Evolutionary conservation across 2,329 filamentous ascomycete species (phyloP), one percentile per base, ranked within the genome.

Genomic region (Neofusicoccum laricinum): DNA sequence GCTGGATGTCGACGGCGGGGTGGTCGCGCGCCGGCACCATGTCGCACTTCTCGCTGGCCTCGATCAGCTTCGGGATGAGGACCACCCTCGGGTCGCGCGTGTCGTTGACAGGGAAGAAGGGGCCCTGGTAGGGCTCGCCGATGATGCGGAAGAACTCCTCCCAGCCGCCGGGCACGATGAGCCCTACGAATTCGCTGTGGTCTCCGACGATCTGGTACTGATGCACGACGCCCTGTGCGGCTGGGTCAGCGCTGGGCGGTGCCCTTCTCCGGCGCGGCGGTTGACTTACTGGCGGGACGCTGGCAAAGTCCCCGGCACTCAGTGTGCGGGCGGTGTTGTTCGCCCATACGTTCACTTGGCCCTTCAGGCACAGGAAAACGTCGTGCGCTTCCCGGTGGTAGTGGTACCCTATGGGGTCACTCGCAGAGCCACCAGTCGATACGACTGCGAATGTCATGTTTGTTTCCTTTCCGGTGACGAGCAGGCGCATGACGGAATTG

Each of bases 101-200:
- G 68, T 87, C 84, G 36, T 75, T 71, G 57, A 84, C 80, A 1
- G 84, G 84, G 15, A 84, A 78, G n/a, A 86, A 67, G 0, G 81
- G 67, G 0, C 84, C 84, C 2, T 74, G 67, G 64, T 82, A 86
- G 0, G 81, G 76, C 69, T 87, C 84, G 36, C 80, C 80, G 6
- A 86, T 79, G 69, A 84, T 82, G 51, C 85, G 79, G 75, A 86
- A 87, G 75, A 87, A 86, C 67, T 87, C 84, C 84, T 77, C 51
- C 85, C 84, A 87, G 68, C 85, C 84, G 2, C 84, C 85, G 0
- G 84, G 85, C 0, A 83, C 82, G 30, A 86, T 82, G 2, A 87
- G 71, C 11, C 84, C 83, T 0, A 84, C 72, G 21, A 80, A 80
- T 66, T 86, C 84, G 1, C 82, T 84, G 66, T 86, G 83, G 0